Evolutionary conservation across 257 asterid species (phyloP).

Genomic region (Leptodermis oblonga): DNA sequence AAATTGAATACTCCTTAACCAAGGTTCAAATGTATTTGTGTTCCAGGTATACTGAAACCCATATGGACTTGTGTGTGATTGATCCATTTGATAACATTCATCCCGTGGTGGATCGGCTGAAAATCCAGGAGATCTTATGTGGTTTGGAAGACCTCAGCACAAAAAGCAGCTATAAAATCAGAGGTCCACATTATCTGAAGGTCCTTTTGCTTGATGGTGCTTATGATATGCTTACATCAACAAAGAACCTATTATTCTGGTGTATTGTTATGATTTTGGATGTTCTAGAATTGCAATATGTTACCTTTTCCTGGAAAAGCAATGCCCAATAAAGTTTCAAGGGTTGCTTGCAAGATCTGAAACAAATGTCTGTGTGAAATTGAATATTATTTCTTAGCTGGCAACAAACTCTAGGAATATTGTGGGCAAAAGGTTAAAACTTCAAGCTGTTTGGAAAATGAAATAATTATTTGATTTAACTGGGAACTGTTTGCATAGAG

Average conservation of each 20-base stretch:
- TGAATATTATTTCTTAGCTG: background rate
- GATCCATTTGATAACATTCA: slow-evolving; percentile 75
- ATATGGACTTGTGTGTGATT: slow-evolving; percentile 53
- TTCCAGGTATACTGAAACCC: slow-evolving; percentile 53
- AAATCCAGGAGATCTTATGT: slow-evolving; percentile 70
- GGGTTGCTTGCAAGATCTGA: too few species aligned
- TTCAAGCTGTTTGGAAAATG: background rate
- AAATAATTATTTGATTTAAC: too few species aligned
- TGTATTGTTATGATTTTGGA: background rate
- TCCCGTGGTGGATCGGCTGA: slow-evolving; percentile 79
- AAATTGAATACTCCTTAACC: background rate
- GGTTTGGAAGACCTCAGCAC: slow-evolving; percentile 55
- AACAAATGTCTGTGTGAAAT: too few species aligned
- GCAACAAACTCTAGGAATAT: background rate
- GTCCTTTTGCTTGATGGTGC: slow-evolving; percentile 39
- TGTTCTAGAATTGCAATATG: too few species aligned
- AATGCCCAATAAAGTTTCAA: too few species aligned
- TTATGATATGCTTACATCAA: slow-evolving; percentile 18
- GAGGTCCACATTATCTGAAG: slow-evolving; percentile 88
- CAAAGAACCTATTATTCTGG: background rate
- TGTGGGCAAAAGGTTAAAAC: background rate
- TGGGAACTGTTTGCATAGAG: background rate
- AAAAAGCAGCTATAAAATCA: slow-evolving; percentile 53
- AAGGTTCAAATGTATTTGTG: slow-evolving; percentile 9
- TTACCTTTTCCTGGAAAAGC: too few species aligned